Percentiles rank a stretch among this genome's conserved stretches.
Conservation (phyloP, 148 eudicot genomes). For the Tetragonia tetragonoides region DNA sequence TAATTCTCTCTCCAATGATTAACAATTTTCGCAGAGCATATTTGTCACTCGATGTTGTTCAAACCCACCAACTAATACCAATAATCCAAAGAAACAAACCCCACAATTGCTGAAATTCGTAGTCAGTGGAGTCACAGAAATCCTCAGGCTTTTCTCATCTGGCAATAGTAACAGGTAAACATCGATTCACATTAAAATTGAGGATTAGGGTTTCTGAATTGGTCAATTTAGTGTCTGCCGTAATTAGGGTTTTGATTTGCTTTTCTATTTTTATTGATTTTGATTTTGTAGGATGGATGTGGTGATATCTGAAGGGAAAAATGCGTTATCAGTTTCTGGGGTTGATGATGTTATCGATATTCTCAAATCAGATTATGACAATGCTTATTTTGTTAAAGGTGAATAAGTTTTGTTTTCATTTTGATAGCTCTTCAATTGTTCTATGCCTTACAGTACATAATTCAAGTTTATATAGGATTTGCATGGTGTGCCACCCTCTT, state of each 20-base stretch:
- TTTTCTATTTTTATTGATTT: background rate
- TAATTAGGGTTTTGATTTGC: background rate
- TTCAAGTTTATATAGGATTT: background rate
- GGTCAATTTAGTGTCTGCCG: background rate
- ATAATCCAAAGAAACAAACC: constrained; percentile 28
- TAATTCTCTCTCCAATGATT: background rate
- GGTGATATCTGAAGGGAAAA: constrained; percentile 27
- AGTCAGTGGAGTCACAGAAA: constrained; percentile 44
- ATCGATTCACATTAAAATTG: background rate
- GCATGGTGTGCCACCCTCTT: background rate
- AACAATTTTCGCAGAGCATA: constrained; percentile 24
- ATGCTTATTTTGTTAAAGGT: constrained; percentile 93
- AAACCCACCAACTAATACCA: constrained; percentile 12
- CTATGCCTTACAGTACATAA: background rate
- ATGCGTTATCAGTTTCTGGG: constrained; percentile 38
- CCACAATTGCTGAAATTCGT: constrained; percentile 40
- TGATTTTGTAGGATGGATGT: constrained; percentile 35
- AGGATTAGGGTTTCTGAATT: background rate
- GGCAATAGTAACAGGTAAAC: constrained; percentile 25
- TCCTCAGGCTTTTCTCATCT: constrained; percentile 55
- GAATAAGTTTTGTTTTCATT: constrained; percentile 7
- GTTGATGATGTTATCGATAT: constrained; percentile 61
- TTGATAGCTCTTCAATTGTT: background rate
- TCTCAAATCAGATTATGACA: constrained; percentile 64
- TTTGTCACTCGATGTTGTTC: constrained; percentile 33